Conservation (phyloP, 2,329 filamentous ascomycete species). For the Arthrobotrys iridis region DNA sequence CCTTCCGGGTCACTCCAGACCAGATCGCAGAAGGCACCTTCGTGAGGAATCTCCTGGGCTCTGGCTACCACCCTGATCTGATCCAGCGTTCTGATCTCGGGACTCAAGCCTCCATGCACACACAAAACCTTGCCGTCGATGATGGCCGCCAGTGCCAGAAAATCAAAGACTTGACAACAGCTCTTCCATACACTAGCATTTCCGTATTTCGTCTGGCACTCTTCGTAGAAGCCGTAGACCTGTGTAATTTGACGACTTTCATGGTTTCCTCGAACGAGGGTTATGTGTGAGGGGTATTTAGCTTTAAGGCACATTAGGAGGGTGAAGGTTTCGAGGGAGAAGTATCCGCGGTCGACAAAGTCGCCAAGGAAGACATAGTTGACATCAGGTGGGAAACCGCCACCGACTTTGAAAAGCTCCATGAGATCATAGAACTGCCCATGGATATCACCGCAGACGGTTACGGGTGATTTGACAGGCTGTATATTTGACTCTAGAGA, state of each 20-base stretch:
- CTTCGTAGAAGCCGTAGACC: slow-evolving; percentile 81
- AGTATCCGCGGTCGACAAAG: slow-evolving; percentile 79
- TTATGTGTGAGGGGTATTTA: slow-evolving; percentile 78
- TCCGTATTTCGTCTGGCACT: slow-evolving; percentile 79
- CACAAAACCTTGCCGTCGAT: slow-evolving; percentile 79
- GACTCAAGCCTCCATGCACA: slow-evolving; percentile 76
- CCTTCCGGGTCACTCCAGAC: slow-evolving; percentile 78
- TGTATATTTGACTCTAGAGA: slow-evolving; percentile 93
- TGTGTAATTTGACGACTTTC: slow-evolving; percentile 81
- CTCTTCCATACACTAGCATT: slow-evolving; percentile 83
- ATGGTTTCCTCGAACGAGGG: slow-evolving; percentile 78
- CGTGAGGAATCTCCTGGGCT: slow-evolving; percentile 79
- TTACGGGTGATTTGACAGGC: slow-evolving; percentile 95
- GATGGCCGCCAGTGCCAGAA: slow-evolving; percentile 76
- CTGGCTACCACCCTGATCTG: slow-evolving; percentile 78
- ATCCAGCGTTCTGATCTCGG: slow-evolving; percentile 78
- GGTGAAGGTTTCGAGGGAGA: slow-evolving; percentile 77
- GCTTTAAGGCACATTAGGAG: slow-evolving; percentile 77
- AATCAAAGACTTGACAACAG: slow-evolving; percentile 81
- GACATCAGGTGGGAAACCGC: slow-evolving; percentile 85
- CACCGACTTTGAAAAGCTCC: slow-evolving; percentile 94
- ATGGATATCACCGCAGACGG: slow-evolving; percentile 97
- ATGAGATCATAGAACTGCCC: slow-evolving; percentile 98
- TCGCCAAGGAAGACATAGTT: slow-evolving; percentile 79
- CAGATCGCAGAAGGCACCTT: slow-evolving; percentile 79